Evolutionary conservation across 495 filamentous ascomycete genomes (phyloP).

Genomic region (Tuber melanosporum): DNA sequence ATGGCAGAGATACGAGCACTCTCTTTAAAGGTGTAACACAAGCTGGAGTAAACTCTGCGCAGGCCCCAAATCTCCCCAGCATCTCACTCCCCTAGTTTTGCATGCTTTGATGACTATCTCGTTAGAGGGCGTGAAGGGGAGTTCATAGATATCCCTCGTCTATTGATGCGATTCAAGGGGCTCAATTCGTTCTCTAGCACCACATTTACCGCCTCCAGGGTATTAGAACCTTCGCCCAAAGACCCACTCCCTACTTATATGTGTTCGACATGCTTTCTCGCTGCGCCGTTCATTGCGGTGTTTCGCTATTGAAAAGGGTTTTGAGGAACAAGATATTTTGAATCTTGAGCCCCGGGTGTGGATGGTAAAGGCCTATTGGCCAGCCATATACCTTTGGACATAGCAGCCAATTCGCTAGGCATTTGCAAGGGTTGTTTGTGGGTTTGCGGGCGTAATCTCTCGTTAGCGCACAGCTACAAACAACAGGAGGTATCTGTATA

Average conservation of each 20-base stretch:
- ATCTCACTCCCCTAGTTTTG: not conserved
- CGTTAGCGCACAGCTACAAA: not conserved
- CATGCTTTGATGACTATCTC: not conserved
- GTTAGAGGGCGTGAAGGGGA: not conserved
- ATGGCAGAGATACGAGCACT: not conserved
- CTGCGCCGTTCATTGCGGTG: too few relatives aligned
- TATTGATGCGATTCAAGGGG: not conserved
- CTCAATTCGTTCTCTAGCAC: not conserved
- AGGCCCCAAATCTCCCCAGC: too few relatives aligned
- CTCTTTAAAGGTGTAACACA: not conserved
- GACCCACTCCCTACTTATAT: not conserved
- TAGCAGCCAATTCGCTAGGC: not conserved
- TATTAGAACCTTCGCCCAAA: not conserved
- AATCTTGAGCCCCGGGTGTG: not conserved
- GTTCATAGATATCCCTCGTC: not conserved
- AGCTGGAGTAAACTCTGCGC: not conserved
- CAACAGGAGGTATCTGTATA: not conserved
- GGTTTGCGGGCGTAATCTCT: not conserved
- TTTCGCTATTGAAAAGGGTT: not conserved
- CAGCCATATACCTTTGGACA: not conserved
- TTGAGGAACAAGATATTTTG: not conserved
- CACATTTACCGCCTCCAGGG: not conserved
- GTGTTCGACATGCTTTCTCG: not conserved
- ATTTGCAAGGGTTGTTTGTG: not conserved
- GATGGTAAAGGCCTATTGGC: not conserved